phyloP scores from a whole-genome alignment of 495 filamentous ascomycete species.

The Pyronema omphalodes region DNA sequence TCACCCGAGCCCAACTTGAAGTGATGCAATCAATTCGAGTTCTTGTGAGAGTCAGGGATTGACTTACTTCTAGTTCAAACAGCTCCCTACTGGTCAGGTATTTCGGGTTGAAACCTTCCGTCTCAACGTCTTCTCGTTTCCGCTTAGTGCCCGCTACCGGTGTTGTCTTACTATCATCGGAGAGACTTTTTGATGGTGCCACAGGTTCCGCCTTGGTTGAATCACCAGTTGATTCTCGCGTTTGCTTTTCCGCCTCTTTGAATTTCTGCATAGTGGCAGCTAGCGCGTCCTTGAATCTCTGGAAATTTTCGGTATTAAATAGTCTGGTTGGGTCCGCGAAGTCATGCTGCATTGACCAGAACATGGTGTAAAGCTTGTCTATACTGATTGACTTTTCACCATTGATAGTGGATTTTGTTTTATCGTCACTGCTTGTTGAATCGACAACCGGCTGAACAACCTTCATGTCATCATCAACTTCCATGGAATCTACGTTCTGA shows the following conservation, averaged over 20 bases:
- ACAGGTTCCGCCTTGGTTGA: constrained; percentile 16
- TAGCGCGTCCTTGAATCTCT: constrained; percentile 58
- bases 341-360: constrained; percentile 79
- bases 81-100: constrained; percentile 89
- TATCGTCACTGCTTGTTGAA: constrained; percentile 21
- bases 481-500: constrained; percentile 37
- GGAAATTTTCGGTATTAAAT: constrained; percentile 51
- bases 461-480: constrained; percentile 30
- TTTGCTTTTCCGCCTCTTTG: constrained; percentile 53
- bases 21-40: constrained; percentile 9
- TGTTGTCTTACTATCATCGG: constrained; percentile 38
- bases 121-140: constrained; percentile 45
- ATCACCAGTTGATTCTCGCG: constrained; percentile 13
- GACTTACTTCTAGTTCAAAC: constrained; percentile 73
- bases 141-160: constrained; percentile 39
- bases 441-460: constrained; percentile 5
- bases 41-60: neutral
- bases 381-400: constrained; percentile 40
- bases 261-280: constrained; percentile 66
- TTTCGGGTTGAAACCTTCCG: constrained; percentile 80
- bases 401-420: constrained; percentile 16
- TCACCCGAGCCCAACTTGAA: neutral
- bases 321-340: constrained; percentile 79
- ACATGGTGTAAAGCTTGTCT: constrained; percentile 68
- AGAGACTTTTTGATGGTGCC: constrained; percentile 31